Evolutionary conservation across 129 eudicot species (phyloP).

Genomic region (Pittosporum tobira): DNA sequence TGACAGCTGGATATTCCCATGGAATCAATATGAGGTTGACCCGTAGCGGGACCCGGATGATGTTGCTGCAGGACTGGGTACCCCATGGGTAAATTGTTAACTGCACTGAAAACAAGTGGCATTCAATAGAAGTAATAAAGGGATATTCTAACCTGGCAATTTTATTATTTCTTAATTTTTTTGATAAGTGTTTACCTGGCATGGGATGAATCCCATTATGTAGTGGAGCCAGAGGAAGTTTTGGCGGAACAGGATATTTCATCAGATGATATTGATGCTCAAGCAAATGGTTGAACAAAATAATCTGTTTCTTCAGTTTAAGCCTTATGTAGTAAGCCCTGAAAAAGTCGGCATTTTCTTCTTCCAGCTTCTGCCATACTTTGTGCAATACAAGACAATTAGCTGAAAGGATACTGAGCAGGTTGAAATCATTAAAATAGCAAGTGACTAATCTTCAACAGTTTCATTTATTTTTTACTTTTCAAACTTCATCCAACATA

Average conservation of each 20-base stretch:
- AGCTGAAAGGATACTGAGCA: not conserved
- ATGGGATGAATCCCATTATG: slow-evolving; percentile 92
- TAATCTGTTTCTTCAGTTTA: slow-evolving; percentile 87
- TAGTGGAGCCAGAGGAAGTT: slow-evolving; percentile 83
- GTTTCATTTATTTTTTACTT: not conserved
- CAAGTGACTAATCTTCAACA: not conserved
- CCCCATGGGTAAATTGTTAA: slow-evolving; percentile 93
- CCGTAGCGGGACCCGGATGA: slow-evolving; percentile 61
- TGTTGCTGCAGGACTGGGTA: slow-evolving; percentile 90
- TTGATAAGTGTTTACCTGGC: slow-evolving; percentile 69
- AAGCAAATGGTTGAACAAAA: slow-evolving; percentile 86
- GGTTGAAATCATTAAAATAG: not conserved
- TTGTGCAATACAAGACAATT: slow-evolving; percentile 7
- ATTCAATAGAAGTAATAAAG: slow-evolving; percentile 27
- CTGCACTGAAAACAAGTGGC: slow-evolving; percentile 64
- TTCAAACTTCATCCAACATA: not conserved
- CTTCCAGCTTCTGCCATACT: slow-evolving; percentile 99
- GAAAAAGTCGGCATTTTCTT: slow-evolving; percentile 93
- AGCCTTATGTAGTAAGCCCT: slow-evolving; percentile 95
- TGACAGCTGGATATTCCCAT: slow-evolving; percentile 88
- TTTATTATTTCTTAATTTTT: too few relatives aligned
- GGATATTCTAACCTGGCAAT: not conserved
- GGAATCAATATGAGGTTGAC: slow-evolving; percentile 87
- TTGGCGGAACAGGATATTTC: slow-evolving; percentile 71
- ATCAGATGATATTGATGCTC: slow-evolving; percentile 82